Evolutionary conservation across 2,329 filamentous ascomycete species (phyloP), one percentile per base, ranked within the genome.

Genomic region (Aspergillus costaricaensis): DNA sequence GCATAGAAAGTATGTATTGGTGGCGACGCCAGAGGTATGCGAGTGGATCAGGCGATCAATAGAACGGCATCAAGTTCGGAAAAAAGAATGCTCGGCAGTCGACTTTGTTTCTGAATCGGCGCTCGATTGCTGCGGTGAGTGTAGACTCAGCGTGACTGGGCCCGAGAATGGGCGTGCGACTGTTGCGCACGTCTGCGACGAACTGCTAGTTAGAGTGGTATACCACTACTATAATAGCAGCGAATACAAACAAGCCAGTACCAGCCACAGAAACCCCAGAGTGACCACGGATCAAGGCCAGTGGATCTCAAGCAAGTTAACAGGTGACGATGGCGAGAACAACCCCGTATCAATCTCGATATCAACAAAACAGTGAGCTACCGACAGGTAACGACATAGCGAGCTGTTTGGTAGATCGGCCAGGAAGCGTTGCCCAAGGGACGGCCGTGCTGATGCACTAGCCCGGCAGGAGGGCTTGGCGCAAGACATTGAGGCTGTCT

Each of bases 1-100:
- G 65, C 68, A 72, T 72, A 59, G 62, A 67, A 63, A 21, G 64
- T 38, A 71, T 59, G 62, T 66, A 62, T 25, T 63, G 39, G 39
- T 56, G 41, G 54, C 17, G 51, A 58, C 15, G 43, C 62, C 59
- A 50, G 23, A 48, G 21, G 58, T 56, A 54, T 56, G 60, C 41
- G 48, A 17, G 41, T 27, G 49, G 50, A 61, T 36, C 32, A 36
- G 32, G 32, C 32, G 32, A 36, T 65, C 59, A 59, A 51, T 54
- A n/a, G 17, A 19, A 53, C 47, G 43, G 32, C 55, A 61, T 62
- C 55, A 56, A 62, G 27, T 57, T 43, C 53, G 27, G 48, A 23
- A 19, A 21, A 21, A 44, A 44, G 23, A 53, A 30, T 55, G 27
- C 44, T 17, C 19, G 50, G 44, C 9, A 27, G n/a, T 7, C 14